Evolutionary conservation across 257 asterid genomes (phyloP).

Genomic region (Ballota nigra): DNA sequence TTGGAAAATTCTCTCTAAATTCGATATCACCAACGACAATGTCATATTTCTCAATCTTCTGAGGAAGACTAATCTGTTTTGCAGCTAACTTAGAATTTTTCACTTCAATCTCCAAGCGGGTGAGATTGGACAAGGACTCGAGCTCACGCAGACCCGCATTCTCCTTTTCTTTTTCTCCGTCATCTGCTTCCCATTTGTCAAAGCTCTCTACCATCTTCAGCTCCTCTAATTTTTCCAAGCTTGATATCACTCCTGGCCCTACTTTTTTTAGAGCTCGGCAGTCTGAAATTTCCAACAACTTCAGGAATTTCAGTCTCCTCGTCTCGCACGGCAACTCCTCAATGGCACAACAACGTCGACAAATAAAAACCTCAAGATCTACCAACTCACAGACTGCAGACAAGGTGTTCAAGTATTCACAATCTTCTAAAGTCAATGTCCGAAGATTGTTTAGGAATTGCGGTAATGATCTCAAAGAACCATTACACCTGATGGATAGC

Average conservation of each 20-base stretch:
- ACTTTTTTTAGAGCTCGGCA: background rate
- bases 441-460: too few species aligned
- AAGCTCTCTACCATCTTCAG: background rate
- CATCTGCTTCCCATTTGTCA: background rate
- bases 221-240: background rate
- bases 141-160: background rate
- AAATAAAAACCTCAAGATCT: background rate
- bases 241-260: constrained; percentile 3
- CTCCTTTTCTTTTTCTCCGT: background rate
- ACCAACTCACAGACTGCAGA: too few species aligned
- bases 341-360: too few species aligned
- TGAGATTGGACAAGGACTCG: background rate
- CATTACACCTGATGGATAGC: too few species aligned
- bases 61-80: background rate
- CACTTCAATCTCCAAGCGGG: background rate
- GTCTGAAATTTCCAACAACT: too few species aligned
- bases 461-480: too few species aligned
- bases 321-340: too few species aligned
- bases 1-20: too few species aligned
- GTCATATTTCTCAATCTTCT: background rate
- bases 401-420: too few species aligned
- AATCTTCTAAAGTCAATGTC: too few species aligned
- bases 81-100: background rate
- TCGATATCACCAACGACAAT: background rate
- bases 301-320: too few species aligned